Evolutionary conservation across 164 flowering plant genomes (phyloP), one percentile per base, ranked within the genome.

Genomic region (Berberis vulgaris): DNA sequence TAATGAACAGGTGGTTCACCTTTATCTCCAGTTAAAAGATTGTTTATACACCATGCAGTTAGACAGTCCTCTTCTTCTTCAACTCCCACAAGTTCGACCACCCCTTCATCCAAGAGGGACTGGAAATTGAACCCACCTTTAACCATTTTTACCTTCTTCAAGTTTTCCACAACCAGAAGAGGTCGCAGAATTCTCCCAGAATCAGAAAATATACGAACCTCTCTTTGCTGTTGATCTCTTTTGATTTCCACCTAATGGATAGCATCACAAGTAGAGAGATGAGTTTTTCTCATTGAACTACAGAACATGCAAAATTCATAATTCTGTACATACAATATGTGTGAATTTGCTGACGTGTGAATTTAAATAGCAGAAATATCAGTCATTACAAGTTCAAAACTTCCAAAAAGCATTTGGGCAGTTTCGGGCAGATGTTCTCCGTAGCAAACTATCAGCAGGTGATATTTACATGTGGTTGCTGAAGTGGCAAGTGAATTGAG

Each of bases 61-160:
- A 54, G 54, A 57, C 96, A 94, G 57, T 94, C 97, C 69, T 94
- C 98, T 71, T 94, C 97, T 76, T 94, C 98, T 71, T 94, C 98
- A 9, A 80, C 67, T 9, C 98, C 98, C 43, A 91, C 73, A 26
- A 94, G 78, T 71, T 90, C 98, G 50, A 94, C 45, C 1, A 94
- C 69, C 49, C 92, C 90, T 57, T 76, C 72, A 57, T 84, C 86
- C 65, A 94, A 52, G 65, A 94, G 91, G 45, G 78, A 67, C 45
- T 82, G 77, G 61, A 91, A 83, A 7, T 70, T 61, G 63, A 61
- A 83, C 46, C 69, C 71, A n/a, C 72, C 84, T 72, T 84, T 86
- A 6, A 77, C 59, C 41, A 64, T 47, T 66, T 82, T 83, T 7
- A 87, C 67, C 73, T 86, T 87, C 67, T 63, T 71, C 41, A 88